Evolutionary conservation across 2,329 filamentous ascomycete genomes (phyloP).

Genomic region (Penicillium sp.): DNA sequence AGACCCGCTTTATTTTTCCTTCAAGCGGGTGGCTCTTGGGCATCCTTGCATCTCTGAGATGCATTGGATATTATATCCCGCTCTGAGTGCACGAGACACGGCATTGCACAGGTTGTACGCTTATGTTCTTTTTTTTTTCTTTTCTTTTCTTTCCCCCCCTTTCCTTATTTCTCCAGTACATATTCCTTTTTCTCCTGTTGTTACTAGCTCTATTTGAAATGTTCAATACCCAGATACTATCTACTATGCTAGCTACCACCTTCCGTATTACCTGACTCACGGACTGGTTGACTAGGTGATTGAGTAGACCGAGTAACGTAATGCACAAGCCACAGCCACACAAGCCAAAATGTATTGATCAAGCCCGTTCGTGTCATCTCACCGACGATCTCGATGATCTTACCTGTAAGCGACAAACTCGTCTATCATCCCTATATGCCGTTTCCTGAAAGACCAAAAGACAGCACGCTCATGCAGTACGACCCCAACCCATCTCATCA

Average conservation of each 20-base stretch:
- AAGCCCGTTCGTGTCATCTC: not conserved
- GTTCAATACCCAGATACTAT: conserved; percentile 14
- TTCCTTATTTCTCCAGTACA: conserved; percentile 12
- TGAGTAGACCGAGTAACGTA: not conserved
- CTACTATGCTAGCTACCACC: not conserved
- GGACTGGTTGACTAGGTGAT: not conserved
- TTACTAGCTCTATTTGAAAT: conserved; percentile 5
- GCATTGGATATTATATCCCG: conserved; percentile 11
- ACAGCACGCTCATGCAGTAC: not conserved
- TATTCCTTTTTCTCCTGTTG: conserved; percentile 15
- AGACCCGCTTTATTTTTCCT: not conserved
- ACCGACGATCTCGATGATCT: not conserved
- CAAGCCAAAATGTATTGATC: not conserved
- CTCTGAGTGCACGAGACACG: conserved; percentile 8
- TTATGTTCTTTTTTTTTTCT: not conserved
- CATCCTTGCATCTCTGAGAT: conserved; percentile 9
- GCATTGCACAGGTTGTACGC: conserved; percentile 1
- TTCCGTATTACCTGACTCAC: too few relatives aligned
- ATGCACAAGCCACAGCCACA: not conserved
- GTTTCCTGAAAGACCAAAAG: not conserved
- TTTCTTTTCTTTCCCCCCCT: not conserved
- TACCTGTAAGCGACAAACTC: not conserved
- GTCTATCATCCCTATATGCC: not conserved
- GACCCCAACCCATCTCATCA: not conserved
- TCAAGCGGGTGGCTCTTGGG: conserved; percentile 1